Base-by-base conservation (phyloP, 169 alveolate species). In the Ichthyophthirius multifiliis region DNA sequence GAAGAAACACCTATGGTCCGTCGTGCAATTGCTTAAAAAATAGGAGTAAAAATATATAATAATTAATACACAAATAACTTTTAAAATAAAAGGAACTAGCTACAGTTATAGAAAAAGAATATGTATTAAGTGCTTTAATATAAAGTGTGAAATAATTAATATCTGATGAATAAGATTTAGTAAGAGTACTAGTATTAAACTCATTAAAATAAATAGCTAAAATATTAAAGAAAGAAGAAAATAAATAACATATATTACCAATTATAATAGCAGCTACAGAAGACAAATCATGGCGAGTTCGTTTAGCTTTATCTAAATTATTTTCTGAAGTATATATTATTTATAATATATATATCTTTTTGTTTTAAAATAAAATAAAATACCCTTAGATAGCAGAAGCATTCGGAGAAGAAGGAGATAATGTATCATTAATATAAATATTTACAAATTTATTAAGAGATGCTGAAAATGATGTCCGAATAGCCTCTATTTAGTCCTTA, bases 1-100 rank as follows among this genome's bases (percentile, higher is more conserved):
- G 97, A 93, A 71, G 97, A 93, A 30, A 90, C 93, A 34, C 95
- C 95, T 31, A 90, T 93, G 94, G 90, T 93, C 13, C 84, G 97
- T 67, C 84, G 95, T 43, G 92, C 95, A 4, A 93, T 92, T 23
- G 94, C 94, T 2, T 65, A 83, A 4, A 78, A 84, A 74, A 86
- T 93, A 16, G 95, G 94, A 30, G 86, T 65, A 76, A 55, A 46
- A 3, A 30, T 76, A 9, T 23, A 7, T 55, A 5, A 39, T 34
- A 48, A 1, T 18, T 7, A 27, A 1, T 55, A 1, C 71, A 27
- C 5, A 55, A 55, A 55, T 45, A 45, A n/a, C n/a, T 6, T 45
- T 45, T 27, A 20, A 55, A 4, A 7, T 15, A 27, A 2, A 39
- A 76, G 83, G 43, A 83, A 41, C 84, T 90, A 41, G 92, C 94